Evolutionary conservation across 2,329 filamentous ascomycete species (phyloP).

Genomic region (Didymella lethalis): DNA sequence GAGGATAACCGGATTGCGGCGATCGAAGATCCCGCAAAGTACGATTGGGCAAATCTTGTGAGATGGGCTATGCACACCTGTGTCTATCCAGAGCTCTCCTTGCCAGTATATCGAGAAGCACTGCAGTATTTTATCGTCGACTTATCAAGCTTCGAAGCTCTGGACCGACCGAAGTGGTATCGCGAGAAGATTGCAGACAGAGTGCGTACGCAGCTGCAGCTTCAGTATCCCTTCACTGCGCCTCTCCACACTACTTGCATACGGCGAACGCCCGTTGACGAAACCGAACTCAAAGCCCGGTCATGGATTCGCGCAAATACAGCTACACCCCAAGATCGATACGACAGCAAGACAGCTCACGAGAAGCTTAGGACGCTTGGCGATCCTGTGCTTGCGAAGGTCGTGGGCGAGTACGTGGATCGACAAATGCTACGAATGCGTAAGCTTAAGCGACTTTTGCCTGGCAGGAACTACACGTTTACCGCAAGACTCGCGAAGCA

Average conservation of each 20-base stretch:
- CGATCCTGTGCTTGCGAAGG: conserved; percentile 50
- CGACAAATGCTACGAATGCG: conserved; percentile 66
- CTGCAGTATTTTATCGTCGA: conserved; percentile 37
- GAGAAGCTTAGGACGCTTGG: conserved; percentile 51
- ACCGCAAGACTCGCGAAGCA: conserved; percentile 65
- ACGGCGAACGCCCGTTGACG: conserved; percentile 5
- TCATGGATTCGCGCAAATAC: conserved; percentile 58
- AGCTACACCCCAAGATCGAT: conserved; percentile 52
- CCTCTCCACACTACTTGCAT: conserved; percentile 32
- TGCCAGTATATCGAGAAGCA: conserved; percentile 32
- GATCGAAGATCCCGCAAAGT: conserved; percentile 68
- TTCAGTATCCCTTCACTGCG: conserved; percentile 35
- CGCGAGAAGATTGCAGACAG: conserved; percentile 35
- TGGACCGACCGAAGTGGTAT: conserved; percentile 40
- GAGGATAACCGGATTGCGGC: conserved; percentile 66
- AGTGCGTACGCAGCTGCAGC: conserved; percentile 34
- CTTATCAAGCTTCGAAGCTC: conserved; percentile 37
- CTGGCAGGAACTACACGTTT: conserved; percentile 69
- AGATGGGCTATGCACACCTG: conserved; percentile 68
- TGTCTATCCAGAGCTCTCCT: conserved; percentile 36
- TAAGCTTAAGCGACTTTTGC: conserved; percentile 63
- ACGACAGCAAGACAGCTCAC: conserved; percentile 51
- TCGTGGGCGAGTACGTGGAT: conserved; percentile 64
- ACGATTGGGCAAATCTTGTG: conserved; percentile 73
- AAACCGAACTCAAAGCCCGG: conserved; percentile 43